Evolutionary conservation across 768 basidiomycete genomes (phyloP).

Genomic region (Lentinula aciculospora): DNA sequence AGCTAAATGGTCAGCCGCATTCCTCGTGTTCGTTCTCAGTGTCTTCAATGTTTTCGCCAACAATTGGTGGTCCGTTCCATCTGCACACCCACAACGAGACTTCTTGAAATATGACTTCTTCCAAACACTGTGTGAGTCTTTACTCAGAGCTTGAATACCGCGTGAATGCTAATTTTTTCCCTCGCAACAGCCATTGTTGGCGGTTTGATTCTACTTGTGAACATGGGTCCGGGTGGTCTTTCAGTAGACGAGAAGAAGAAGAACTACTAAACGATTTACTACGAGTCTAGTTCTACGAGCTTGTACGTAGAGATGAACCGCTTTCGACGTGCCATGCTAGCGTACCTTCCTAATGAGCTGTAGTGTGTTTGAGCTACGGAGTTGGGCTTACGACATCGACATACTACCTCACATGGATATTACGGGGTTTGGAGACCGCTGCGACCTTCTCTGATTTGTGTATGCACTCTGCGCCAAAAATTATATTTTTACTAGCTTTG

Average conservation of each 20-base stretch:
- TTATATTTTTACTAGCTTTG: conserved; percentile 4
- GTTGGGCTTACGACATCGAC: background rate
- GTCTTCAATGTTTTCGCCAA: conserved; percentile 98
- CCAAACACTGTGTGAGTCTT: conserved; percentile 77
- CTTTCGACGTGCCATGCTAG: background rate
- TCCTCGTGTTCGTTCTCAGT: conserved; percentile 88
- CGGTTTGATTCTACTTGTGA: conserved; percentile 93
- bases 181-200: conserved; percentile 74
- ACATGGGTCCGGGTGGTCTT: conserved; percentile 96
- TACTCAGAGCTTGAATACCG: background rate
- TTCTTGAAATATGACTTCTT: conserved; percentile 99
- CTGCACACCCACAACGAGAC: conserved; percentile 90
- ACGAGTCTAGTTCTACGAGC: too few species aligned
- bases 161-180: conserved; percentile 1
- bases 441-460: background rate
- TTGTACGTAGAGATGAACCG: background rate
- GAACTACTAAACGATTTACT: conserved; percentile 50
- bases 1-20: conserved; percentile 96
- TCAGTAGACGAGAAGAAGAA: conserved; percentile 99
- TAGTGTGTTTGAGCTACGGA: background rate
- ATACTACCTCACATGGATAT: background rate
- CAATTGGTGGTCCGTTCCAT: conserved; percentile 96
- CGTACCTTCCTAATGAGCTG: background rate
- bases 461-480: background rate
- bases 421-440: background rate